Conservation (phyloP, 495 filamentous ascomycete species). For the Aspergillus ostianus region DNA sequence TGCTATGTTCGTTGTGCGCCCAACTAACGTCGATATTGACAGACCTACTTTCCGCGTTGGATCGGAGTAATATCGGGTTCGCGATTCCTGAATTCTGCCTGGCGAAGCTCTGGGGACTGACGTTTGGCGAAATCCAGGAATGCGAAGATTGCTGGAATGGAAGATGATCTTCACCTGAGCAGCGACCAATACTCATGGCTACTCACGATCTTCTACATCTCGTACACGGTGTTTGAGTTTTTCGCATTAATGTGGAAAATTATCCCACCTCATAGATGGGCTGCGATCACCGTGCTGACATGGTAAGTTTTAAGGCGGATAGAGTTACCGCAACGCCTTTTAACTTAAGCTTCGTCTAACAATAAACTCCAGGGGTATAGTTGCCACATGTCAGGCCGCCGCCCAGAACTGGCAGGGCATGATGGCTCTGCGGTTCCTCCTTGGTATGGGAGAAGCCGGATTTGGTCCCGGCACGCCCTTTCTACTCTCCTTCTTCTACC, state of each 20-base stretch:
- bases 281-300: slow-evolving; percentile 44
- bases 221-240: slow-evolving; percentile 64
- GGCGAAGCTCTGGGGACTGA: slow-evolving; percentile 8
- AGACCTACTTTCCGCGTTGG: slow-evolving; percentile 66
- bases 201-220: slow-evolving; percentile 74
- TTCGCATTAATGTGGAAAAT: slow-evolving; percentile 71
- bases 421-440: slow-evolving; percentile 65
- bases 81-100: slow-evolving; percentile 11
- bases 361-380: slow-evolving; percentile 46
- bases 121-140: slow-evolving; percentile 43
- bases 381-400: slow-evolving; percentile 59
- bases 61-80: slow-evolving; percentile 66
- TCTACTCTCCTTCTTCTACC: slow-evolving; percentile 81
- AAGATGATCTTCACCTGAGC: slow-evolving; percentile 49
- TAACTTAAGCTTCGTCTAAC: slow-evolving; percentile 1
- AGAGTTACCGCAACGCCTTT: background rate
- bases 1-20: background rate
- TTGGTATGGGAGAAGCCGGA: slow-evolving; percentile 64
- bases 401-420: slow-evolving; percentile 60
- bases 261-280: slow-evolving; percentile 56
- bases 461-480: slow-evolving; percentile 72
- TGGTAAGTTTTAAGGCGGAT: slow-evolving; percentile 32
- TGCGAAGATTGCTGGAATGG: slow-evolving; percentile 62
- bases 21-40: slow-evolving; percentile 12
- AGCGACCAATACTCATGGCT: slow-evolving; percentile 65